Conservation (phyloP, 2,329 filamentous ascomycete genomes). For the Penicillium sp. region DNA sequence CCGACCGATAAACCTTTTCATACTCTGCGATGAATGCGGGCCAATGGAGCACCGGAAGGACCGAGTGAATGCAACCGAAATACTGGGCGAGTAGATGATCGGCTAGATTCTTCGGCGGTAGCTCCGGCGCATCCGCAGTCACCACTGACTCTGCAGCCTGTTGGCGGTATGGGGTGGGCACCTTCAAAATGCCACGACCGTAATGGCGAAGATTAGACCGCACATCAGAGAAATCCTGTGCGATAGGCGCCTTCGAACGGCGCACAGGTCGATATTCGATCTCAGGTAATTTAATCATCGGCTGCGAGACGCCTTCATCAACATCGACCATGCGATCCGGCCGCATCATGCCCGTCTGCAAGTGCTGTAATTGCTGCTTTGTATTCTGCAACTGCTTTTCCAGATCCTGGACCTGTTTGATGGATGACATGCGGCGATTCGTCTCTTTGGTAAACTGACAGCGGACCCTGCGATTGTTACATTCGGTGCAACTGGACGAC, state of each 20-base stretch:
- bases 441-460: constrained; percentile 99
- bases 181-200: constrained; percentile 75
- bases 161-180: constrained; percentile 66
- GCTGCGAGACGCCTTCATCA: constrained; percentile 42
- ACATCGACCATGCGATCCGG: constrained; percentile 46
- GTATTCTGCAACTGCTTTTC: constrained; percentile 84
- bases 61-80: constrained; percentile 70
- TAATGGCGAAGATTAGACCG: constrained; percentile 69
- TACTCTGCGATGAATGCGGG: constrained; percentile 74
- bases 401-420: constrained; percentile 97
- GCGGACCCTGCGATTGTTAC: constrained; percentile 91
- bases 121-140: constrained; percentile 56
- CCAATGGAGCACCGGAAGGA: constrained; percentile 86
- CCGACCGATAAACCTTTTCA: constrained; percentile 69
- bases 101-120: constrained; percentile 68
- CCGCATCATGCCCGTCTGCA: constrained; percentile 62
- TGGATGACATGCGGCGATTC: constrained; percentile 96
- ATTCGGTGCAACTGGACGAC: constrained; percentile 93
- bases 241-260: constrained; percentile 58
- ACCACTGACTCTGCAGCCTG: constrained; percentile 49
- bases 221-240: constrained; percentile 69
- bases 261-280: constrained; percentile 65
- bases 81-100: constrained; percentile 75
- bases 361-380: constrained; percentile 72
- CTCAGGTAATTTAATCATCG: constrained; percentile 58